Evolutionary conservation across 176 grass and related monocot genomes (phyloP), one percentile per base, ranked within the genome.

Genomic region (Tuctoria greenei): DNA sequence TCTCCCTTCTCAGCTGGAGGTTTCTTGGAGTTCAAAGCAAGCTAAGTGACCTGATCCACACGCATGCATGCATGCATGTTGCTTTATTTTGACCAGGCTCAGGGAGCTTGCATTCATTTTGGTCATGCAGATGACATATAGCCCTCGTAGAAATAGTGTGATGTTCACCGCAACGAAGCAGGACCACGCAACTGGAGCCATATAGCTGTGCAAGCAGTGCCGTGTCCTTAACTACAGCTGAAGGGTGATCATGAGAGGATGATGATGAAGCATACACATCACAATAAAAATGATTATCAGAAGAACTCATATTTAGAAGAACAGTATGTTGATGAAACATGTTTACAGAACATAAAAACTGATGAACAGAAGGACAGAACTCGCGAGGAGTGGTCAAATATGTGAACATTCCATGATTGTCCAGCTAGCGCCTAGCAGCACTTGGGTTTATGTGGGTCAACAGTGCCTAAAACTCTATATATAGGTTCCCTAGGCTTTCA

Each of bases 11-110:
- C 60, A 16, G 27, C 74, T 56, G 9, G 26, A 61, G 24, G 56
- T 85, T 59, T 12, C 42, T 61, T 61, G 42, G 42, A 69, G 41
- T 35, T 61, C 17, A 61, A 37, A 76, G 57, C 28, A 82, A 31
- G 31, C 31, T 31, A 31, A 77, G 31, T 10, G 60, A 82, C 25
- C 24, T 61, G 73, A 78, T 72, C 60, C 72, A 44, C 52, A 42
- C 25, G 10, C 31, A 69, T 24, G 31, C 31, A 69, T 24, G 54
- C 64, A 69, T 42, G 54, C 54, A 52, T 11, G 14, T 24, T 23
- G 61, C 38, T 21, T 28, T 14, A 68, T 14, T 67, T 61, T 75
- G 56, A 75, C 72, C 56, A 44, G 38, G 36, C n/a, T 73, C 23
- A 58, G 36, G 23, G 7, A 2, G n/a, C 12, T 10, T 54, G 49